Evolutionary conservation across 78 protist species (phyloP).

Genomic region (Anaeramoeba ignava): DNA sequence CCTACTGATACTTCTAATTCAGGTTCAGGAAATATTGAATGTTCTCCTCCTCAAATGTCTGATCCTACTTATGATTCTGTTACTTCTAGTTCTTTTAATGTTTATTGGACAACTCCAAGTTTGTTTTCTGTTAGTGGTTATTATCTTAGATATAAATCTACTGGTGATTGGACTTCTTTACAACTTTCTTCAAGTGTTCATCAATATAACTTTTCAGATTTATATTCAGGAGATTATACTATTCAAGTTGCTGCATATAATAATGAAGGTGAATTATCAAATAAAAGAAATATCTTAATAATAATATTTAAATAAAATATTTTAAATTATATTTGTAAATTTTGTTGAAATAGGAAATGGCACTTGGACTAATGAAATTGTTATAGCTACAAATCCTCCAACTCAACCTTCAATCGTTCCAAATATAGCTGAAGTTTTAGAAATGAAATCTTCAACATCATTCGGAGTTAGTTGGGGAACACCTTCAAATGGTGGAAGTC

Average conservation of each 20-base stretch:
- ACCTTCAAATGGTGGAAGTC: not conserved
- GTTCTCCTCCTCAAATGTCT: not conserved
- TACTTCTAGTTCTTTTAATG: not conserved
- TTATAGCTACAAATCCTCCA: not conserved
- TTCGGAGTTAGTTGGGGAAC: not conserved
- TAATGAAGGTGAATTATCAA: not conserved
- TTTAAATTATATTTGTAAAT: too few species aligned
- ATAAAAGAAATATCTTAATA: too few species aligned
- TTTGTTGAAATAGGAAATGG: too few species aligned
- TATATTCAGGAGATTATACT: not conserved
- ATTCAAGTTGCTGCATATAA: not conserved
- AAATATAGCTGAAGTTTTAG: not conserved
- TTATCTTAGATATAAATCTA: not conserved
- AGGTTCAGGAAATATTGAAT: not conserved
- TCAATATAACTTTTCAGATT: not conserved
- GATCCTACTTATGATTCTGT: not conserved
- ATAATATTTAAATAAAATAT: too few species aligned
- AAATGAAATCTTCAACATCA: not conserved
- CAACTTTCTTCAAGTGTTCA: not conserved
- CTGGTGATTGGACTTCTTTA: not conserved
- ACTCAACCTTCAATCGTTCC: not conserved
- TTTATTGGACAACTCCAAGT: not conserved
- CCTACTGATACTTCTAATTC: not conserved
- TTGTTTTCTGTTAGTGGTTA: not conserved
- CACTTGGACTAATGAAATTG: not conserved